These are phyloP conservation scores for Limonium bicolor DNA, from an alignment of 148 eudicot genomes.

Conservation along the genomic window DNA sequence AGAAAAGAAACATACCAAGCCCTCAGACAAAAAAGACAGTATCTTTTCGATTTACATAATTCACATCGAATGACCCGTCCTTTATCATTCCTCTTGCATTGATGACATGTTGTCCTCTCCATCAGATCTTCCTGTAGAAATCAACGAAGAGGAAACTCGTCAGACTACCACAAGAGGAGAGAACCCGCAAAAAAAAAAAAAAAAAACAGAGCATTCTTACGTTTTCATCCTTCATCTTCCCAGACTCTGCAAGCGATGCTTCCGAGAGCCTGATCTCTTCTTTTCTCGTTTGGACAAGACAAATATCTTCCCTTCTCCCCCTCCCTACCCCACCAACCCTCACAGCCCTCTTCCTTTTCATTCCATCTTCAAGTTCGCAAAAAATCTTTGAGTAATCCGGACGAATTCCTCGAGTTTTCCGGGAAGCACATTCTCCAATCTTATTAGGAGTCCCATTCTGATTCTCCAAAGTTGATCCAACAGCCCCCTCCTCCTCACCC, in stretches of 20 bases:
- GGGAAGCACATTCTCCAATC: not conserved
- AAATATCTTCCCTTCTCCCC: not conserved
- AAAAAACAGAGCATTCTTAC: not conserved
- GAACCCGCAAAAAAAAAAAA: not conserved
- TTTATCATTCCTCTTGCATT: slow-evolving; percentile 2
- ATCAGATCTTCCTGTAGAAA: not conserved
- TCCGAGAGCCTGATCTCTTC: not conserved
- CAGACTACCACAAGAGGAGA: not conserved
- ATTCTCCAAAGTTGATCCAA: too few relatives aligned
- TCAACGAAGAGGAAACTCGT: not conserved
- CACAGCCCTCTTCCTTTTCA: not conserved
- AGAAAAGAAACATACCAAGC: not conserved
- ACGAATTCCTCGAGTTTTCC: not conserved
- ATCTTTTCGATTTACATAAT: not conserved
- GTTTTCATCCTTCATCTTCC: slow-evolving; percentile 1
- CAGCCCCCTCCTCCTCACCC: too few relatives aligned
- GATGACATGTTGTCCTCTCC: not conserved
- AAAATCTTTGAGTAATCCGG: not conserved
- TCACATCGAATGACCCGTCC: slow-evolving; percentile 1
- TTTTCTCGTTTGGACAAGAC: not conserved
- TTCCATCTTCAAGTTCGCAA: too few relatives aligned
- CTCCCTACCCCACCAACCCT: not conserved
- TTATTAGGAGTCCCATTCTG: too few relatives aligned
- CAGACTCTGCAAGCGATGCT: not conserved
- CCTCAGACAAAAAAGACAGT: not conserved